A percentile compares a stretch with the other conserved stretches of the same genome.
Evolutionary conservation across 192 early-diverging fungal species (phyloP).

Genomic region (Coemansia javaensis): DNA sequence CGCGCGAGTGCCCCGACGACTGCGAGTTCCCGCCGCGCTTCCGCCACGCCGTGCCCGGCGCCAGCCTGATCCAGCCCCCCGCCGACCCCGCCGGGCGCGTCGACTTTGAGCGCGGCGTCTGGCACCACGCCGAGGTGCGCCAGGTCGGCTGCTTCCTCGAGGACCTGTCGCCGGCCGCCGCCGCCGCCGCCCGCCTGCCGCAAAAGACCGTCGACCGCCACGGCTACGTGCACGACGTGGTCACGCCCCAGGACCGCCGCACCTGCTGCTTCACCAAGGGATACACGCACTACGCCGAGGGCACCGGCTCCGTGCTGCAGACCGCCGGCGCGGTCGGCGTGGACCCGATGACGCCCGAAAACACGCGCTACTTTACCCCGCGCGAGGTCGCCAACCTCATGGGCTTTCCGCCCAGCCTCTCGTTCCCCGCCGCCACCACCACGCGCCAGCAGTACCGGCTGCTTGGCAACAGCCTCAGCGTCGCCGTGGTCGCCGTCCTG

Average conservation of each 20-base stretch:
- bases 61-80: constrained; percentile 30
- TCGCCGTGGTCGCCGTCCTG: constrained; percentile 71
- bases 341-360: constrained; percentile 29
- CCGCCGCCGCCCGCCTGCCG: constrained; percentile 12
- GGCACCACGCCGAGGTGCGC: constrained; percentile 45
- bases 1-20: constrained; percentile 12
- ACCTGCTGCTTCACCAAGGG: constrained; percentile 84
- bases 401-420: constrained; percentile 72
- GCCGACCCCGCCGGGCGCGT: constrained; percentile 27
- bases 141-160: constrained; percentile 43
- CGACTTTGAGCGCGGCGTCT: constrained; percentile 42
- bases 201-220: constrained; percentile 30
- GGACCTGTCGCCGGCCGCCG: constrained; percentile 8
- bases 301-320: constrained; percentile 33
- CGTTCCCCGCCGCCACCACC: constrained; percentile 64
- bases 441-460: constrained; percentile 76
- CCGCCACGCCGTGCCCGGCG: constrained; percentile 24
- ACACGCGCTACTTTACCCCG: constrained; percentile 51
- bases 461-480: constrained; percentile 88
- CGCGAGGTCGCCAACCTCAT: constrained; percentile 70
- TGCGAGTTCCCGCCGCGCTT: constrained; percentile 35
- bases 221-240: constrained; percentile 57
- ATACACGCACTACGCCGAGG: constrained; percentile 61
- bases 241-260: constrained; percentile 55
- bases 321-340: constrained; percentile 14